Evolutionary conservation across 2,329 filamentous ascomycete genomes (phyloP).

Genomic region (Paraconiothyrium brasiliense): DNA sequence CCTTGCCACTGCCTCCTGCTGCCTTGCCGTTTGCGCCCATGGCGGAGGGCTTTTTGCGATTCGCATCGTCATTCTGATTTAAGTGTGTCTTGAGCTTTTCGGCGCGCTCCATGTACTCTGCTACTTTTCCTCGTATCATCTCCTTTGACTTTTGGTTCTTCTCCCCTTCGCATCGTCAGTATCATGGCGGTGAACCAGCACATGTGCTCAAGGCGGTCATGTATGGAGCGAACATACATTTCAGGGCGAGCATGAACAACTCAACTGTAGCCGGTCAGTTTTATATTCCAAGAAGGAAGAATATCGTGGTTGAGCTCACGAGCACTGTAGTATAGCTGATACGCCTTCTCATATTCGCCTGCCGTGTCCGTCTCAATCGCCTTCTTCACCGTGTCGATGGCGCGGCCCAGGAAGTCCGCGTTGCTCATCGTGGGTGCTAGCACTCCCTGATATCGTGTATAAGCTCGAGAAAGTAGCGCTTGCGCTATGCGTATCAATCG

Average conservation of each 20-base stretch:
- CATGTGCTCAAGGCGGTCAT: background rate
- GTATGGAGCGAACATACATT: slow-evolving; percentile 65
- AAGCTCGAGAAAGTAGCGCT: background rate
- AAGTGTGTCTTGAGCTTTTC: slow-evolving; percentile 97
- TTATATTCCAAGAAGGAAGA: background rate
- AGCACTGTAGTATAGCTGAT: slow-evolving; percentile 93
- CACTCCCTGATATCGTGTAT: background rate
- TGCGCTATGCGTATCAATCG: background rate
- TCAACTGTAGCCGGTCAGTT: slow-evolving; percentile 67
- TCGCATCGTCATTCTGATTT: slow-evolving; percentile 72
- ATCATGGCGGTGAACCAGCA: slow-evolving; percentile 6
- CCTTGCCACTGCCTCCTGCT: slow-evolving; percentile 69
- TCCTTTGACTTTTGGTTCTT: slow-evolving; percentile 98
- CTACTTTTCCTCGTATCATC: slow-evolving; percentile 94
- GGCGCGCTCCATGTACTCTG: slow-evolving; percentile 97
- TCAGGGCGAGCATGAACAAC: slow-evolving; percentile 97
- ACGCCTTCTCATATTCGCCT: slow-evolving; percentile 96
- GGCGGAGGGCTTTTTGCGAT: slow-evolving; percentile 74
- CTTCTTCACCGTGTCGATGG: slow-evolving; percentile 96
- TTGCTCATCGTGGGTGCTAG: slow-evolving; percentile 74
- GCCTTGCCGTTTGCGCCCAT: slow-evolving; percentile 77
- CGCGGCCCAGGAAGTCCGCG: slow-evolving; percentile 95
- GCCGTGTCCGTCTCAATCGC: slow-evolving; percentile 96
- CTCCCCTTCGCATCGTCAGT: slow-evolving; percentile 66
- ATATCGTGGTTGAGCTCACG: slow-evolving; percentile 36